Conservation (phyloP, 139 green algal genomes). For the Coccomyxa sp. region DNA sequence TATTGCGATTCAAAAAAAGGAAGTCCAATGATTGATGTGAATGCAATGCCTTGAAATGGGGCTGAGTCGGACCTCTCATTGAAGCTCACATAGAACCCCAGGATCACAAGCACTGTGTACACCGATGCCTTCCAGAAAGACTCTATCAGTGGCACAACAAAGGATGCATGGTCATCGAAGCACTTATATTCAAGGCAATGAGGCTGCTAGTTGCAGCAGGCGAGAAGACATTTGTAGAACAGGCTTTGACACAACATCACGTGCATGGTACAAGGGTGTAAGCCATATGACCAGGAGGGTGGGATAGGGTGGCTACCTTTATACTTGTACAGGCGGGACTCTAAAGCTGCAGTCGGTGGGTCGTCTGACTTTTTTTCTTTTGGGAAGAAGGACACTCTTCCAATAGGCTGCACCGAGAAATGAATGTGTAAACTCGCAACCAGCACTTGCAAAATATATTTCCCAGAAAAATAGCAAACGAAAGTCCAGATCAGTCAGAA, state of each 20-base stretch:
- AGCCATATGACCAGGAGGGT: not conserved
- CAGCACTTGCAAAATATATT: not conserved
- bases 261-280: not conserved
- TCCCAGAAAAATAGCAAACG: not conserved
- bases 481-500: not conserved
- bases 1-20: not conserved
- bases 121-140: constrained; percentile 14
- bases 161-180: not conserved
- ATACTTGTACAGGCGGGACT: not conserved
- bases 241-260: not conserved
- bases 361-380: too few species aligned
- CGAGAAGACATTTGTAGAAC: not conserved
- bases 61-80: constrained; percentile 2
- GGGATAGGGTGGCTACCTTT: not conserved
- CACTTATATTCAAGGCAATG: not conserved
- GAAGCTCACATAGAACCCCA: not conserved
- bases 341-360: not conserved
- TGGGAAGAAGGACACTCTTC: not conserved
- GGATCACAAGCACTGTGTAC: not conserved
- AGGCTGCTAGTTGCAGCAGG: not conserved
- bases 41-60: not conserved
- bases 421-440: not conserved
- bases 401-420: constrained; percentile 1
- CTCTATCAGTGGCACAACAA: not conserved
- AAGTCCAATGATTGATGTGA: not conserved